These are phyloP conservation scores for Angomonas ambiguus DNA, from an alignment of 208 protist genomes.

Conservation along the genomic window DNA sequence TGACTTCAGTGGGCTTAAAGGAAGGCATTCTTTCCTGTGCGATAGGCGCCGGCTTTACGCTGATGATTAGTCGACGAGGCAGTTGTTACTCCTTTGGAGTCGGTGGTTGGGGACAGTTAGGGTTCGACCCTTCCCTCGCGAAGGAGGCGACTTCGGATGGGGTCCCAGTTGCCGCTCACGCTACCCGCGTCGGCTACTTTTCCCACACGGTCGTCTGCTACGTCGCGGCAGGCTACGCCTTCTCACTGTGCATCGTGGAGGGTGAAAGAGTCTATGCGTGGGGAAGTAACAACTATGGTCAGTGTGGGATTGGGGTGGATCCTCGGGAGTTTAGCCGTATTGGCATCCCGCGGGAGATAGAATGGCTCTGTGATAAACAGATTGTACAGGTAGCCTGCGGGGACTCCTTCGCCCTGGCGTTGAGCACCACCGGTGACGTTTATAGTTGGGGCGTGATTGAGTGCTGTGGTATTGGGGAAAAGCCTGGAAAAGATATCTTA, in stretches of 20 bases:
- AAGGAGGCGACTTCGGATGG: slow-evolving; percentile 51
- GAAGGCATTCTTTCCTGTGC: slow-evolving; percentile 64
- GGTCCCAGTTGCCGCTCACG: slow-evolving; percentile 60
- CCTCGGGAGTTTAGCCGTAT: slow-evolving; percentile 51
- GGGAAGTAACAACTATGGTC: slow-evolving; percentile 81
- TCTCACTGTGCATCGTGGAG: slow-evolving; percentile 61
- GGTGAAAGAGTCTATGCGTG: slow-evolving; percentile 70
- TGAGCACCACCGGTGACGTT: slow-evolving; percentile 60
- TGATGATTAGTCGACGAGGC: slow-evolving; percentile 65
- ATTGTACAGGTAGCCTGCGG: slow-evolving; percentile 80
- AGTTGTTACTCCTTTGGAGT: slow-evolving; percentile 65
- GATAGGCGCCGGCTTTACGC: slow-evolving; percentile 67
- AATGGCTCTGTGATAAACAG: slow-evolving; percentile 67
- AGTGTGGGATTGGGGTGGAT: slow-evolving; percentile 73
- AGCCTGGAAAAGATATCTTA: slow-evolving; percentile 35
- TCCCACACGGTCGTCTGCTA: slow-evolving; percentile 42
- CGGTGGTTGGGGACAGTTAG: slow-evolving; percentile 79
- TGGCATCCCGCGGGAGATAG: slow-evolving; percentile 49
- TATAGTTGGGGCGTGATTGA: slow-evolving; percentile 82
- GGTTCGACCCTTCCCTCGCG: slow-evolving; percentile 37
- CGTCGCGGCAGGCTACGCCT: slow-evolving; percentile 53
- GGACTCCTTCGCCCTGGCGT: slow-evolving; percentile 70
- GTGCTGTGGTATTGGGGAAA: slow-evolving; percentile 70
- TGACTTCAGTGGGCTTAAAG: slow-evolving; percentile 40
- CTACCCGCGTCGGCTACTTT: slow-evolving; percentile 63